phyloP scores from a whole-genome alignment of 2,329 filamentous ascomycete species.

The Chaetomium strumarium region DNA sequence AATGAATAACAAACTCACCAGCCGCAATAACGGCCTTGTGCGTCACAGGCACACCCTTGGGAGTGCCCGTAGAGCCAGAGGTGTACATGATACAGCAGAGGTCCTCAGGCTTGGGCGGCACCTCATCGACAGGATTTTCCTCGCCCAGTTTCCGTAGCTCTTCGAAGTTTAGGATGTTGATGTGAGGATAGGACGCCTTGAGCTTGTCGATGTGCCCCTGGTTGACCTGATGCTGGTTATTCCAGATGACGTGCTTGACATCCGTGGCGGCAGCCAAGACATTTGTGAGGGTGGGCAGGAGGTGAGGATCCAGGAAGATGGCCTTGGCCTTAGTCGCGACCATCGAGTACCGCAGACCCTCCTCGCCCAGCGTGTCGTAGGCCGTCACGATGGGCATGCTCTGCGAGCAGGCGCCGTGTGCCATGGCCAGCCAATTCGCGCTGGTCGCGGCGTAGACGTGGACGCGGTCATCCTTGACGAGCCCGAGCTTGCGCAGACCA shows the following conservation, averaged over 20 bases:
- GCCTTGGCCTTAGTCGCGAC: slow-evolving; percentile 64
- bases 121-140: slow-evolving; percentile 61
- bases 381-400: slow-evolving; percentile 79
- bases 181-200: slow-evolving; percentile 42
- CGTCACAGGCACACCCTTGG: slow-evolving; percentile 73
- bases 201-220: slow-evolving; percentile 45
- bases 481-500: slow-evolving; percentile 66
- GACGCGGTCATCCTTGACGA: slow-evolving; percentile 61
- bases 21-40: slow-evolving; percentile 71
- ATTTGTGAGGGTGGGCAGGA: slow-evolving; percentile 53
- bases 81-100: slow-evolving; percentile 71
- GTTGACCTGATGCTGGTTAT: slow-evolving; percentile 47
- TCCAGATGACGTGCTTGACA: slow-evolving; percentile 49
- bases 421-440: slow-evolving; percentile 46
- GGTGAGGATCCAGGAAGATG: slow-evolving; percentile 69
- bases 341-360: slow-evolving; percentile 68
- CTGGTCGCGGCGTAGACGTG: slow-evolving; percentile 77
- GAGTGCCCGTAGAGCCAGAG: slow-evolving; percentile 74
- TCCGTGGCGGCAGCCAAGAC: slow-evolving; percentile 47
- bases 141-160: slow-evolving; percentile 47
- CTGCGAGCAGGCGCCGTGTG: slow-evolving; percentile 58
- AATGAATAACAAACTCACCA: slow-evolving; percentile 47
- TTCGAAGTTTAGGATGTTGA: slow-evolving; percentile 46
- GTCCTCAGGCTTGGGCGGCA: slow-evolving; percentile 65
- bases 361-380: slow-evolving; percentile 73